Conservation (phyloP, 202 grass and related monocot genomes). For the Schoenoplectus triqueter region DNA sequence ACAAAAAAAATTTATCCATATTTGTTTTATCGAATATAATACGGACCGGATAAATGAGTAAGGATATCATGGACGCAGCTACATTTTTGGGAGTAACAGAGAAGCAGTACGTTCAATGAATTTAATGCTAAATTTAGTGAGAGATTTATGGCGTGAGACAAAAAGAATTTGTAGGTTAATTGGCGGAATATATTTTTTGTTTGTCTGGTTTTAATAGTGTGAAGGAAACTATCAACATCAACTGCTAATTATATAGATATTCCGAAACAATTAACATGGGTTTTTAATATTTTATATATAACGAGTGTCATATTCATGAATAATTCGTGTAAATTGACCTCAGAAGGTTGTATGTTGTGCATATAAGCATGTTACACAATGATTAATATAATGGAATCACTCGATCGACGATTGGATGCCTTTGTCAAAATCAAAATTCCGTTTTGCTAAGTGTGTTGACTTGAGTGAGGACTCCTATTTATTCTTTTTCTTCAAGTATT, state of each 20-base stretch:
- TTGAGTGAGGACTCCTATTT: background rate
- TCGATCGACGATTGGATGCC: background rate
- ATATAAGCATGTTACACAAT: background rate
- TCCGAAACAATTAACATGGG: background rate
- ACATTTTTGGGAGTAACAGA: background rate
- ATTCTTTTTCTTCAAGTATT: background rate
- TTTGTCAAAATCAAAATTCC: background rate
- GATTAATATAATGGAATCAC: background rate
- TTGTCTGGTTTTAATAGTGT: conserved; percentile 20
- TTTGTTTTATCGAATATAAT: too few species aligned
- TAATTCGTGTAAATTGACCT: background rate
- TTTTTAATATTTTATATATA: background rate
- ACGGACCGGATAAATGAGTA: too few species aligned
- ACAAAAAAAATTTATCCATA: too few species aligned
- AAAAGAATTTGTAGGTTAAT: background rate
- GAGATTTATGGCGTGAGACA: background rate
- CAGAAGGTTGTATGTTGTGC: background rate
- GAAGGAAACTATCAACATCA: background rate
- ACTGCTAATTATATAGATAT: background rate
- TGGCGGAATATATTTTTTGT: background rate
- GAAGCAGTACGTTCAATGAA: background rate
- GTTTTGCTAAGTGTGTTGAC: too few species aligned
- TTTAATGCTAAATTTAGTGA: conserved; percentile 2
- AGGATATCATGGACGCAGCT: too few species aligned
- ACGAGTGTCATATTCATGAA: background rate